Conservation (phyloP, 1,139 yeast genomes). For the Suhomyces anneliseae region DNA sequence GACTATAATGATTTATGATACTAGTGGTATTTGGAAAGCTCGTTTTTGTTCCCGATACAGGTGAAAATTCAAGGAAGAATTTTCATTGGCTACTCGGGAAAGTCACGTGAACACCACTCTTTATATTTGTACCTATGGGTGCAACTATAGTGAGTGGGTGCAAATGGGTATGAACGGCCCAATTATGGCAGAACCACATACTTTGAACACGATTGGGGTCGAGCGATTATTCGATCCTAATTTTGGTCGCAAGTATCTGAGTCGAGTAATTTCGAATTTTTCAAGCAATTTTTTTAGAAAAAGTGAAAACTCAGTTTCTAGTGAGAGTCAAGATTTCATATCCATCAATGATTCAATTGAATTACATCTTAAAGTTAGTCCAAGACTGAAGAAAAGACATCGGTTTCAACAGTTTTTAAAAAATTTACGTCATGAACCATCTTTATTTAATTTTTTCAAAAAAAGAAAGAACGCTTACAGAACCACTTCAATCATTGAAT, state of each 20-base stretch:
- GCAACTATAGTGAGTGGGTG: background rate
- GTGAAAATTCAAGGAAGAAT: slow-evolving; percentile 3
- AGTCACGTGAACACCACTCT: slow-evolving; percentile 8
- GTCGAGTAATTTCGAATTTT: background rate
- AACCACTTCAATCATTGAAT: too few relatives aligned
- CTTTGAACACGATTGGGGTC: background rate
- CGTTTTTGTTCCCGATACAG: slow-evolving; percentile 4
- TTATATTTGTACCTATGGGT: background rate
- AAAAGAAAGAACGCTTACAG: background rate
- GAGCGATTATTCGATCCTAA: slow-evolving; percentile 1
- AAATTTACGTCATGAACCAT: background rate
- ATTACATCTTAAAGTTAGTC: too few relatives aligned
- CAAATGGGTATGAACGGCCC: background rate
- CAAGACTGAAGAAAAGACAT: background rate
- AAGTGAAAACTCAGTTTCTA: background rate
- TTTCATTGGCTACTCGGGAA: slow-evolving; percentile 12
- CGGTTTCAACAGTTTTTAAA: background rate
- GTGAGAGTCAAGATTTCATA: too few relatives aligned
- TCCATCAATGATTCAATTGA: background rate
- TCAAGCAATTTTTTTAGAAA: background rate
- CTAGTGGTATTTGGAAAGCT: background rate
- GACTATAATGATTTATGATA: slow-evolving; percentile 3
- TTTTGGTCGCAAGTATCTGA: background rate
- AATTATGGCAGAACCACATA: background rate
- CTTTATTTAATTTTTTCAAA: background rate